Evolutionary conservation across 768 basidiomycete genomes (phyloP), one percentile per base, ranked within the genome.

Genomic region (Pleurotus citrinopileatus): DNA sequence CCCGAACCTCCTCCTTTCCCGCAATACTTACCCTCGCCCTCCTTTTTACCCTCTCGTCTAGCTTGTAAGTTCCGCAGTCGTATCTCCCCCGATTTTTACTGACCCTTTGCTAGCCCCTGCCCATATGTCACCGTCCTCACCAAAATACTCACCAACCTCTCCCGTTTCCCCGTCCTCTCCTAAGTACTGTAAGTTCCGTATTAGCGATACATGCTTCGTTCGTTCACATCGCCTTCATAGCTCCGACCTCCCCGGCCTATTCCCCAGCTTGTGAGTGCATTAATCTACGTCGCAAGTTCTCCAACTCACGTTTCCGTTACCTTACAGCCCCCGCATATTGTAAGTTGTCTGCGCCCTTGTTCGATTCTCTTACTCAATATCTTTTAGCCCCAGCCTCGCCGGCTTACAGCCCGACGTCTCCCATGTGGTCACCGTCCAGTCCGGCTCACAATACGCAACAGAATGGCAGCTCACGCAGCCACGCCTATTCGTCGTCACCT

Each of bases 141-240:
- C 94, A 5, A 91, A 87, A 63, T 97, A 94, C 69, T 94, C 92
- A 9, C 95, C 95, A 2, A 93, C 95, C 0, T 95, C 93, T 3
- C 95, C 95, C n/a, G 83, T 87, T 6, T 94, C 91, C 2, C 94
- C 94, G 0, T 82, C 94, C 2, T 95, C 93, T 29, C 95, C 95
- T 53, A 91, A 89, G 80, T 93, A 92, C 67, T 93, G 91, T 92
- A 70, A 59, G 90, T 76, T 22, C n/a, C 25, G 46, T 17, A 40
- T 17, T 53, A n/a, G 38, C 38, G 12, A 15, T 40, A 25, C 10
- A 10, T 28, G 5, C 17, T 25, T 32, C 27, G 20, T 2, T 51
- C 12, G 23, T n/a, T 22, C 42, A 44, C 32, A 4, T 53, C 51
- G 6, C 59, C 65, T 45, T 56, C 57, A 17, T 42, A 93, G 91